Conservation (phyloP, 192 early-diverging fungal species). For the Phlyctochytrium bullatum region DNA sequence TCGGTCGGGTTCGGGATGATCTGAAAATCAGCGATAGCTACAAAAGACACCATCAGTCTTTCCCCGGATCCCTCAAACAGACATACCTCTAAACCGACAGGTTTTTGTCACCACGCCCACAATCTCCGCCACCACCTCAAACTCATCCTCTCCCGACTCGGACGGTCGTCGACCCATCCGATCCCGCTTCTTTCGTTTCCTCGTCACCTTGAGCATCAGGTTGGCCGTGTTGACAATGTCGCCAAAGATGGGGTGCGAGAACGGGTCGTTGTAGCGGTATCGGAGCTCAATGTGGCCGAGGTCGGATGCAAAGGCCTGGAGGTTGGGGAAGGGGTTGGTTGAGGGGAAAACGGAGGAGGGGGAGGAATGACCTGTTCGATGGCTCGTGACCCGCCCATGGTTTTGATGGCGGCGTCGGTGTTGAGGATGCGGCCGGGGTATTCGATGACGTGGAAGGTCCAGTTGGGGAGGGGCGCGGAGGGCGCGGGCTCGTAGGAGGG, state of each 20-base stretch:
- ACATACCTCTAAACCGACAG: slow-evolving; percentile 60
- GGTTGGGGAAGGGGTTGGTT: no score
- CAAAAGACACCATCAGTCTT: background rate
- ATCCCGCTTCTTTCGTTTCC: slow-evolving; percentile 24
- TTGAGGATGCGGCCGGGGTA: slow-evolving; percentile 51
- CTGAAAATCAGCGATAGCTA: slow-evolving; percentile 66
- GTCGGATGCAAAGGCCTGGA: slow-evolving; percentile 42
- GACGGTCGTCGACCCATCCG: background rate
- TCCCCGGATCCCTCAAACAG: background rate
- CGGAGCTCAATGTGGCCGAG: slow-evolving; percentile 47
- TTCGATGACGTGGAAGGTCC: slow-evolving; percentile 53
- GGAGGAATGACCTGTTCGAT: slow-evolving; percentile 38
- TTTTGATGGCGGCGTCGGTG: slow-evolving; percentile 38
- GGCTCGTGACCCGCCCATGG: slow-evolving; percentile 45
- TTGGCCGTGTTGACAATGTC: slow-evolving; percentile 55
- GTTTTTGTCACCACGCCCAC: slow-evolving; percentile 56
- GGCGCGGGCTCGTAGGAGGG: slow-evolving; percentile 25
- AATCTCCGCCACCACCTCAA: slow-evolving; percentile 40
- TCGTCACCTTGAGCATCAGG: slow-evolving; percentile 61
- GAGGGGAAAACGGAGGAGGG: background rate
- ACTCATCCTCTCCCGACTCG: slow-evolving; percentile 16
- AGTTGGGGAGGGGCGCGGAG: slow-evolving; percentile 32
- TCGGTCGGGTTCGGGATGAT: slow-evolving; percentile 44
- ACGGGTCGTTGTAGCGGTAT: slow-evolving; percentile 55
- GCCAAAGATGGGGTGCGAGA: slow-evolving; percentile 65